Evolutionary conservation across 176 grass and related monocot genomes (phyloP).

Genomic region (Phoenix dactylifera): DNA sequence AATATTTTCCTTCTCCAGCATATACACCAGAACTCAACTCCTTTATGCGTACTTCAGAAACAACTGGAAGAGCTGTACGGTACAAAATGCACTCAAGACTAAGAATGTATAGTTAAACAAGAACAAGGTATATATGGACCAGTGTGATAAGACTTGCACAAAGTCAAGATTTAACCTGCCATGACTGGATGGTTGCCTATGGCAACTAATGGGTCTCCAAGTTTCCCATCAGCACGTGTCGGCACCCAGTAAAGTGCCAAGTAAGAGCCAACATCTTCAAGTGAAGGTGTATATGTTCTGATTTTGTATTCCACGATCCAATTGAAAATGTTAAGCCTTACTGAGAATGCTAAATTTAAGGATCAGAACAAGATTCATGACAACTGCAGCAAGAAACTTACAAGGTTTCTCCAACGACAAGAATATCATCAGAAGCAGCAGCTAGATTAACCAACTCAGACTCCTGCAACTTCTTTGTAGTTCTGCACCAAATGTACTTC

Average conservation of each 20-base stretch:
- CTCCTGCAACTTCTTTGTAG: slow-evolving; percentile 44
- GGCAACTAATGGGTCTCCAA: slow-evolving; percentile 47
- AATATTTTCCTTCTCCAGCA: slow-evolving; percentile 70
- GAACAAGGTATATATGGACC: no score
- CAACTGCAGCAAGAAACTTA: slow-evolving; percentile 24
- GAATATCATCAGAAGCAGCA: slow-evolving; percentile 34
- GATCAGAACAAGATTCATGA: no score
- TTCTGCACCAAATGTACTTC: slow-evolving; percentile 75
- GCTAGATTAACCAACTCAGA: slow-evolving; percentile 43
- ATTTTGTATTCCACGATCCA: slow-evolving; percentile 29
- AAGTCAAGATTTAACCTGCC: slow-evolving; percentile 49
- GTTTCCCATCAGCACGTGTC: slow-evolving; percentile 72
- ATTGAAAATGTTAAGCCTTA: slow-evolving; percentile 8
- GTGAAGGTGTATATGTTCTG: slow-evolving; percentile 69
- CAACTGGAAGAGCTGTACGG: slow-evolving; percentile 68
- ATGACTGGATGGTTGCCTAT: slow-evolving; percentile 61
- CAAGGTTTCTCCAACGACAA: slow-evolving; percentile 56
- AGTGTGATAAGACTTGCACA: not conserved
- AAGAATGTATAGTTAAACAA: no score
- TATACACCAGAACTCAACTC: slow-evolving; percentile 46
- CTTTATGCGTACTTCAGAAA: slow-evolving; percentile 66
- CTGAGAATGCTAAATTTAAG: not conserved
- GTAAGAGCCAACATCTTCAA: slow-evolving; percentile 78
- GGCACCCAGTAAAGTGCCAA: slow-evolving; percentile 77
- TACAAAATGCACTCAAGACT: not conserved